These are phyloP conservation scores for Termitomyces sp. DNA, from an alignment of 768 basidiomycete species.

Conservation along the genomic window DNA sequence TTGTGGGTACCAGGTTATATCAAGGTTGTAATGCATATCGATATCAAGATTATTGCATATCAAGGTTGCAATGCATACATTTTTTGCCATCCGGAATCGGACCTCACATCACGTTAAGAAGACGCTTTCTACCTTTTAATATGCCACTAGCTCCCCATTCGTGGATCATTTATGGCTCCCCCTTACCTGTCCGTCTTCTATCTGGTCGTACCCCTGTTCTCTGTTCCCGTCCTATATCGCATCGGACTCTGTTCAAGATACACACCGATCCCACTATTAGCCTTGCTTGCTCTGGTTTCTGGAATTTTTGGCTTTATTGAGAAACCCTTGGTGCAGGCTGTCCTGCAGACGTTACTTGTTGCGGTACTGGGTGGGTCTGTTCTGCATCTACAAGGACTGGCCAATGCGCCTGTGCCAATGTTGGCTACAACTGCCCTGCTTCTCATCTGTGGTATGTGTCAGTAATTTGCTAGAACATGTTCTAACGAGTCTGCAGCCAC, in stretches of 20 bases:
- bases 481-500: slow-evolving; percentile 2
- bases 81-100: not conserved
- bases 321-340: not conserved
- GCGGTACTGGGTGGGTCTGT: slow-evolving; percentile 4
- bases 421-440: slow-evolving; percentile 4
- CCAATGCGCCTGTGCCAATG: not conserved
- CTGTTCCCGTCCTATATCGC: slow-evolving; percentile 4
- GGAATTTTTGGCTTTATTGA: slow-evolving; percentile 3
- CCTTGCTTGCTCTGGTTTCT: slow-evolving; percentile 6
- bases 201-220: not conserved
- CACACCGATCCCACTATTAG: slow-evolving; percentile 9
- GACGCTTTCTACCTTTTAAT: not conserved
- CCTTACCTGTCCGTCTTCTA: slow-evolving; percentile 2
- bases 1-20: too few relatives aligned
- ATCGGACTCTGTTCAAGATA: not conserved
- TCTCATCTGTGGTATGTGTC: slow-evolving; percentile 4
- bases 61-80: too few relatives aligned
- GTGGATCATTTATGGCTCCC: not conserved
- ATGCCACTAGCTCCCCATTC: not conserved
- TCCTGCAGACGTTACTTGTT: slow-evolving; percentile 8
- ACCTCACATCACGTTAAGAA: not conserved
- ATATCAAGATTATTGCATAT: too few relatives aligned
- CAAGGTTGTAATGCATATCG: too few relatives aligned
- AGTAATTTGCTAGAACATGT: not conserved
- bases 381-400: slow-evolving; percentile 8